These are phyloP conservation scores for Ophiostoma perfectum DNA, from an alignment of 2,329 filamentous ascomycete genomes.

Conservation along the genomic window DNA sequence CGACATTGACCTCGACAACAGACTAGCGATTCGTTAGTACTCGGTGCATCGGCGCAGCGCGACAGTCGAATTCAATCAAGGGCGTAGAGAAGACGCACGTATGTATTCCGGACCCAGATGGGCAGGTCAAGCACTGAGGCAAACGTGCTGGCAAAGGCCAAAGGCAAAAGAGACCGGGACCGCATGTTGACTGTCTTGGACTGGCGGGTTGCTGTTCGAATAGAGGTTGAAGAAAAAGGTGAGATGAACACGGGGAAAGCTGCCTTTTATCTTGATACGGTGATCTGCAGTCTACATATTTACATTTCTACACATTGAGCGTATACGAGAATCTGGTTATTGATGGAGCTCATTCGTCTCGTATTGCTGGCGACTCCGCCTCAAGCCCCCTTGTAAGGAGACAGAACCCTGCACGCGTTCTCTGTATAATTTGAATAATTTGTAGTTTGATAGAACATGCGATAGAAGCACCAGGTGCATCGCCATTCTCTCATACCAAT, in stretches of 20 bases:
- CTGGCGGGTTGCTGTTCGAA: neutral
- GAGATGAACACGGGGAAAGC: too few species aligned
- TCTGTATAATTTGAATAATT: neutral
- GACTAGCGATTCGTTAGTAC: neutral
- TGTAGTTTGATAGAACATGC: neutral
- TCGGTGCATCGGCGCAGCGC: neutral
- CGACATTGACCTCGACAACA: neutral
- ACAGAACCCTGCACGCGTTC: neutral
- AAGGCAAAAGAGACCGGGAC: neutral
- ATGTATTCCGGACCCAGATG: conserved; percentile 6
- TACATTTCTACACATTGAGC: neutral
- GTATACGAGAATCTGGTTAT: conserved; percentile 7
- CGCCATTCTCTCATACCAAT: neutral
- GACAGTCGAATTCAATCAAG: neutral
- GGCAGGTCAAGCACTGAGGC: neutral
- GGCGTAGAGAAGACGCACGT: neutral
- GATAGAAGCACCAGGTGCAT: neutral
- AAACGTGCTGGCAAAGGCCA: conserved; percentile 11
- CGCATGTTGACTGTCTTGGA: neutral
- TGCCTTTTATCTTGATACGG: neutral
- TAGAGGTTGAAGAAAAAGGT: too few species aligned
- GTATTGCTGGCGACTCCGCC: neutral
- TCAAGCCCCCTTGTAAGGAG: neutral
- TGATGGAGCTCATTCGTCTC: neutral
- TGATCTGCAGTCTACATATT: neutral